phyloP scores from a whole-genome alignment of 768 basidiomycete species.

The Lyophyllum decastes region DNA sequence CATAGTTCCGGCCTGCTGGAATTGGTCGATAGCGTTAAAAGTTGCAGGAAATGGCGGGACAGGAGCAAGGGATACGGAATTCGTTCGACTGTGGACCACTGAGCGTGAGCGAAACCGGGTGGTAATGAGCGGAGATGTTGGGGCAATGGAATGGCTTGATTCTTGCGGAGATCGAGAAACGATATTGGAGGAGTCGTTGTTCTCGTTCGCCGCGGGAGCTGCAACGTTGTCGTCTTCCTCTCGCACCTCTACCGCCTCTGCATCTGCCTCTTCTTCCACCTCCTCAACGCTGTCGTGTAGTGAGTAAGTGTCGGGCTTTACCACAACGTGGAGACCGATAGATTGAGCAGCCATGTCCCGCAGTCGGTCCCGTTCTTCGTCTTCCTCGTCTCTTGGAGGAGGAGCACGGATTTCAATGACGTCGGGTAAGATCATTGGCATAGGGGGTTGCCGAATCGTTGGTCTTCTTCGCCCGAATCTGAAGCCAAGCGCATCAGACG shows the following conservation, averaged over 20 bases:
- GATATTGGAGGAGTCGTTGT: slow-evolving; percentile 5
- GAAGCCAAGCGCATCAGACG: slow-evolving; percentile 51
- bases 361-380: slow-evolving; percentile 74
- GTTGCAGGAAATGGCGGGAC: slow-evolving; percentile 69
- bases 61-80: slow-evolving; percentile 34
- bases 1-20: slow-evolving; percentile 50
- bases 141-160: slow-evolving; percentile 34
- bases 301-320: slow-evolving; percentile 40
- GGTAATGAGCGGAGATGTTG: slow-evolving; percentile 21
- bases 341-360: slow-evolving; percentile 76
- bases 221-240: slow-evolving; percentile 10
- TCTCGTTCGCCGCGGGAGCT: slow-evolving; percentile 8
- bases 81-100: slow-evolving; percentile 33
- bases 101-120: slow-evolving; percentile 41
- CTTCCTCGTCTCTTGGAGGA: slow-evolving; percentile 55
- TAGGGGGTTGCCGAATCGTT: slow-evolving; percentile 33
- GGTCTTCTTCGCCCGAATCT: slow-evolving; percentile 50
- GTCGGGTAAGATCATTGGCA: slow-evolving; percentile 55
- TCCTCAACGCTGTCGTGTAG: slow-evolving; percentile 36
- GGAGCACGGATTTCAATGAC: slow-evolving; percentile 72
- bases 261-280: slow-evolving; percentile 34
- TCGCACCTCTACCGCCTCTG: slow-evolving; percentile 16
- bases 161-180: slow-evolving; percentile 27
- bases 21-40: slow-evolving; percentile 48
- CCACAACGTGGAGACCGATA: slow-evolving; percentile 63